Evolutionary conservation across 306 rosid species (phyloP).

Genomic region (Rosa chinensis): DNA sequence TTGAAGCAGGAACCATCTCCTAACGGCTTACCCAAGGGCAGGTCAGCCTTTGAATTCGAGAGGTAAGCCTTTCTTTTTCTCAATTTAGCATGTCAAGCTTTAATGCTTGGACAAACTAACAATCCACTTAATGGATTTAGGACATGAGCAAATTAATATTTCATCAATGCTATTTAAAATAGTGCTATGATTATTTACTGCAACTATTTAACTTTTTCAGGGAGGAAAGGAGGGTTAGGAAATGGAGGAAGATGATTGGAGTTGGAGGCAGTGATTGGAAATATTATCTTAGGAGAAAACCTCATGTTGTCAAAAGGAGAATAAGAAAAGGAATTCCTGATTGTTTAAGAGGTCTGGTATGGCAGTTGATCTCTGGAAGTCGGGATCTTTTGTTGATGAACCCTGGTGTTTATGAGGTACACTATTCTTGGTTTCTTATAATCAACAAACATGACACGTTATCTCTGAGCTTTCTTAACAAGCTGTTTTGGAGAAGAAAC

Average conservation of each 20-base stretch:
- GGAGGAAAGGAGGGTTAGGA: conserved; percentile 86
- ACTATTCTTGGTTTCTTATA: conserved; percentile 19
- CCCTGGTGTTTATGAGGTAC: conserved; percentile 98
- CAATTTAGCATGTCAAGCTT: background rate
- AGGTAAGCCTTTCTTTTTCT: conserved; percentile 45
- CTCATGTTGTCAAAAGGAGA: conserved; percentile 88
- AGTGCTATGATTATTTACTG: background rate
- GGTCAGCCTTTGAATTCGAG: conserved; percentile 55
- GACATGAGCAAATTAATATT: background rate
- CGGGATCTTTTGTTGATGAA: conserved; percentile 95
- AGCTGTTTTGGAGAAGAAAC: background rate
- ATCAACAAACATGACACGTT: conserved; percentile 10
- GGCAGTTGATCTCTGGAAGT: conserved; percentile 99
- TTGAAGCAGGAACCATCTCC: conserved; percentile 63
- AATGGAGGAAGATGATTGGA: conserved; percentile 99
- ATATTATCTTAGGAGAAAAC: conserved; percentile 81
- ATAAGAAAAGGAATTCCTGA: conserved; percentile 99
- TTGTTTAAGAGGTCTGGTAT: conserved; percentile 96
- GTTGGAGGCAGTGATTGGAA: conserved; percentile 99
- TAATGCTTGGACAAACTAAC: background rate
- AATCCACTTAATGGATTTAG: background rate
- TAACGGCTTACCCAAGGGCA: conserved; percentile 52
- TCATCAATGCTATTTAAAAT: background rate
- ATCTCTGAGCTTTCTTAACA: background rate
- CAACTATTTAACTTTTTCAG: conserved; percentile 26